A percentile compares a stretch with the other conserved stretches of the same genome.
Conservation (phyloP, 768 basidiomycete species). For the Rhodotorula taiwanensis region DNA sequence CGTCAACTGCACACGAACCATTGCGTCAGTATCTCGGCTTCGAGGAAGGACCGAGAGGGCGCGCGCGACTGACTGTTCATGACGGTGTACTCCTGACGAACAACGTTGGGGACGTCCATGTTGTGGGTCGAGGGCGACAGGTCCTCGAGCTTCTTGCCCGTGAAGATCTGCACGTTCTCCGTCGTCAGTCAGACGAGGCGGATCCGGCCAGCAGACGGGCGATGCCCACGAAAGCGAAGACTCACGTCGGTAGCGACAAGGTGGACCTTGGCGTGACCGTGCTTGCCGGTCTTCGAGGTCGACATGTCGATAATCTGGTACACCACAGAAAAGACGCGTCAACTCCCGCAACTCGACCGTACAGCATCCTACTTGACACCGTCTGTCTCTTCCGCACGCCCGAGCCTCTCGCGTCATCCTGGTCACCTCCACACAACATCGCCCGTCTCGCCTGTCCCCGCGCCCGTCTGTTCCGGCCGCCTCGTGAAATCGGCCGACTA, state of each 20-base stretch:
- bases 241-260: conserved; percentile 91
- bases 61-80: conserved; percentile 48
- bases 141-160: conserved; percentile 87
- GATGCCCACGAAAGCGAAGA: too few species aligned
- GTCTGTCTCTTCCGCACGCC: too few species aligned
- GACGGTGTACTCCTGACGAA: conserved; percentile 81
- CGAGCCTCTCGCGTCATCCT: neutral
- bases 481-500: too few species aligned
- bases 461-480: too few species aligned
- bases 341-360: too few species aligned
- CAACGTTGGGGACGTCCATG: conserved; percentile 97
- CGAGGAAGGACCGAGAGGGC: neutral
- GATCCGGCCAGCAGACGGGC: too few species aligned
- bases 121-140: conserved; percentile 95
- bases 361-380: too few species aligned
- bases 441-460: too few species aligned
- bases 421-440: too few species aligned
- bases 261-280: conserved; percentile 99
- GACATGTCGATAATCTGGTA: conserved; percentile 85
- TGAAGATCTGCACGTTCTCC: conserved; percentile 71
- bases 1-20: conserved; percentile 79
- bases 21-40: neutral
- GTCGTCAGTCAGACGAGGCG: neutral
- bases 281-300: conserved; percentile 99
- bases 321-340: too few species aligned